Percentiles rank a stretch among this genome's conserved stretches.
Conservation (phyloP, 108 stramenopile species). For the Cylindrotheca fusiformis region DNA sequence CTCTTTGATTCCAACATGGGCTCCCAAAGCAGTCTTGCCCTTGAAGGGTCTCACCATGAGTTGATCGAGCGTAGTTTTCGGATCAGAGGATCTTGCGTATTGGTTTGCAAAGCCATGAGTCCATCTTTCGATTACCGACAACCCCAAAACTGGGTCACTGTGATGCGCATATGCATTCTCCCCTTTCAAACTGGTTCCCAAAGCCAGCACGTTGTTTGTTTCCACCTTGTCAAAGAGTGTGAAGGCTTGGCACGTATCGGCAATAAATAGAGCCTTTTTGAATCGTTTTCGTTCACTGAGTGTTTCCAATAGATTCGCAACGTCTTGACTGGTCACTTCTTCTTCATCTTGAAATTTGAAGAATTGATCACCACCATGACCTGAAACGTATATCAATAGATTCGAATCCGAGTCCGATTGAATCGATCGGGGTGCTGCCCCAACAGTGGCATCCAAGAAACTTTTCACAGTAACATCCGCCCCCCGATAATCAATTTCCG, state of each 20-base stretch:
- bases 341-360: conserved; percentile 97
- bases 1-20: conserved; percentile 34
- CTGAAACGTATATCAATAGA: conserved; percentile 88
- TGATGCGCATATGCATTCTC: conserved; percentile 86
- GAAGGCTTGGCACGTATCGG: conserved; percentile 96
- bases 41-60: conserved; percentile 42
- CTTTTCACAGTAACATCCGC: conserved; percentile 94
- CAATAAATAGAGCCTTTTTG: conserved; percentile 71
- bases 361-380: conserved; percentile 97
- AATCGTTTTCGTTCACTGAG: conserved; percentile 65
- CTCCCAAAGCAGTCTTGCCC: conserved; percentile 20
- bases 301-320: conserved; percentile 61
- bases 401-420: conserved; percentile 41
- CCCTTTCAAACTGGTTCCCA: conserved; percentile 65
- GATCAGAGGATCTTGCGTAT: conserved; percentile 8
- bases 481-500: conserved; percentile 90
- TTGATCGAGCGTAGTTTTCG: conserved; percentile 24
- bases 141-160: conserved; percentile 48
- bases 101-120: conserved; percentile 39
- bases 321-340: conserved; percentile 83
- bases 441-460: conserved; percentile 76
- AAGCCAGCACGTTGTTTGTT: conserved; percentile 65
- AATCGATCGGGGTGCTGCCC: conserved; percentile 32
- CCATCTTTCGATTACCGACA: conserved; percentile 78
- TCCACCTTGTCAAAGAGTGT: conserved; percentile 67